Percentiles rank a stretch among this genome's conserved stretches.
Conservation (phyloP, 257 asterid genomes). For the Leptodermis oblonga region DNA sequence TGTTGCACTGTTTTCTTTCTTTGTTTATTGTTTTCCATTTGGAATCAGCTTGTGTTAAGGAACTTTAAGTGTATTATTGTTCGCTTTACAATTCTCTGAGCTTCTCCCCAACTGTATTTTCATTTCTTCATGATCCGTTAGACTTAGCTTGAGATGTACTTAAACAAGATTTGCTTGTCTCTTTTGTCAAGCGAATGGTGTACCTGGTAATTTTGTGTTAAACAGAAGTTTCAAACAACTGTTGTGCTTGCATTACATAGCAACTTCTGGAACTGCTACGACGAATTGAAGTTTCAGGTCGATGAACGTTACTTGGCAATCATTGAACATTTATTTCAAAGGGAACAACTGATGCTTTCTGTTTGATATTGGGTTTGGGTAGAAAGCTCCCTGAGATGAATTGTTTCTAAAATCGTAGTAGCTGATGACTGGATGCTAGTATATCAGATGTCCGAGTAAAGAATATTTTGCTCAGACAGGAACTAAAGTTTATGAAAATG, state of each 20-base stretch:
- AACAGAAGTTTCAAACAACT: not conserved
- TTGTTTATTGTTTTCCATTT: not conserved
- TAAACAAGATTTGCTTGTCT: not conserved
- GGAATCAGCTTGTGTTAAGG: not conserved
- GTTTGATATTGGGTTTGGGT: not conserved
- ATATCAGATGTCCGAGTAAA: not conserved
- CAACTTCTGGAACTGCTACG: not conserved
- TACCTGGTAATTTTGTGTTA: not conserved
- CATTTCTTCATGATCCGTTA: not conserved
- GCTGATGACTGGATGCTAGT: not conserved
- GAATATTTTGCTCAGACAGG: not conserved
- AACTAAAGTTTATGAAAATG: not conserved
- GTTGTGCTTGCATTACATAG: not conserved
- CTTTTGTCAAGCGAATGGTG: not conserved
- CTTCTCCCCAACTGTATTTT: not conserved
- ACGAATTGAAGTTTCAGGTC: not conserved
- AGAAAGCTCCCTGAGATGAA: not conserved
- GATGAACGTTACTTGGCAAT: not conserved
- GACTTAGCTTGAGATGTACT: not conserved
- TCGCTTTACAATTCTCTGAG: not conserved
- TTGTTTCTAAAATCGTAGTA: not conserved
- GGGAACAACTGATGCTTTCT: not conserved
- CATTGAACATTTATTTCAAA: not conserved
- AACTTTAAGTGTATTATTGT: not conserved
- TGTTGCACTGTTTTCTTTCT: not conserved